Conservation (phyloP, 2,329 filamentous ascomycete species). For the Trichoderma simmonsii region DNA sequence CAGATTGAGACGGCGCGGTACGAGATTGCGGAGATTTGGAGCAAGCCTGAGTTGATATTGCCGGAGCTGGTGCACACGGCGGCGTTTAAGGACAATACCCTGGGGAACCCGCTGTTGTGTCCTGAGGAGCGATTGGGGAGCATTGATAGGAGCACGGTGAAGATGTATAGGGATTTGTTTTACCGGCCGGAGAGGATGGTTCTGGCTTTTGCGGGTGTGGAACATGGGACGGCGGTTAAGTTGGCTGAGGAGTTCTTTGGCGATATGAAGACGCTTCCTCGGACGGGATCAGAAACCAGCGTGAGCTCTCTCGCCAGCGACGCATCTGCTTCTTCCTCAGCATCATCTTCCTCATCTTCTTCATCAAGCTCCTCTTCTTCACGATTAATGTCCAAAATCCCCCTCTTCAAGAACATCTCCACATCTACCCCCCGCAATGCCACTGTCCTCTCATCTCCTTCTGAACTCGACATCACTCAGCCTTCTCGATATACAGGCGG, state of each 20-base stretch:
- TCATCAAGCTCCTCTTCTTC: conserved; percentile 41
- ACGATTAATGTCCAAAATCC: conserved; percentile 74
- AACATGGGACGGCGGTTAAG: conserved; percentile 74
- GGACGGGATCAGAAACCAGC: conserved; percentile 58
- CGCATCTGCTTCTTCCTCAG: conserved; percentile 31
- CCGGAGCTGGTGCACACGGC: conserved; percentile 95
- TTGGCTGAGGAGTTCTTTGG: conserved; percentile 86
- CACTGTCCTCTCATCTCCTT: conserved; percentile 48
- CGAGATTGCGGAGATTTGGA: conserved; percentile 96
- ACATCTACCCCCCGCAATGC: conserved; percentile 65
- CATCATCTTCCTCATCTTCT: conserved; percentile 20
- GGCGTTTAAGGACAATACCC: conserved; percentile 91
- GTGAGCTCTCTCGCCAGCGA: conserved; percentile 37
- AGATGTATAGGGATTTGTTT: conserved; percentile 77
- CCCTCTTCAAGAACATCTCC: conserved; percentile 86
- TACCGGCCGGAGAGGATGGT: conserved; percentile 90
- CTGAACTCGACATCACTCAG: conserved; percentile 54
- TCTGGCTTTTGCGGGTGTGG: conserved; percentile 88
- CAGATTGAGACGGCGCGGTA: conserved; percentile 92
- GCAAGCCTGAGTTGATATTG: conserved; percentile 91
- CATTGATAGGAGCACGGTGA: conserved; percentile 72
- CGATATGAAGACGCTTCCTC: conserved; percentile 69
- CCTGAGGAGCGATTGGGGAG: conserved; percentile 74
- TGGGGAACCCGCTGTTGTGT: conserved; percentile 90
- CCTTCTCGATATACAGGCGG: conserved; percentile 89